phyloP scores from a whole-genome alignment of 371 early-diverging fungal species.

The Mortierella sp. region DNA sequence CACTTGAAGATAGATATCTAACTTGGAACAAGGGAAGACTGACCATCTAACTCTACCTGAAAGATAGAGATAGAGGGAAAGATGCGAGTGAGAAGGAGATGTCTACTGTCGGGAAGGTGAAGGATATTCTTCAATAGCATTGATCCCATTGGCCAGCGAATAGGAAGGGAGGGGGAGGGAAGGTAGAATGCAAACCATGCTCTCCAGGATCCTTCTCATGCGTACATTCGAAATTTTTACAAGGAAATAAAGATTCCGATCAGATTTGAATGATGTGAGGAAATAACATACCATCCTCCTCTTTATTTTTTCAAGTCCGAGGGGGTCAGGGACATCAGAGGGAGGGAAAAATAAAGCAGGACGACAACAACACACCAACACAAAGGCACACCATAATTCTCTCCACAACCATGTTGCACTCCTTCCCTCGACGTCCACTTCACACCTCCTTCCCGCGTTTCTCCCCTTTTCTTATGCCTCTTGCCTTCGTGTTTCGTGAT shows the following conservation, averaged over 20 bases:
- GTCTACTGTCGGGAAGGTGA: background rate
- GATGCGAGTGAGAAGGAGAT: background rate
- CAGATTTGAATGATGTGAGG: background rate
- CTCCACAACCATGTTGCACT: slow-evolving; percentile 14
- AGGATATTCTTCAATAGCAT: background rate
- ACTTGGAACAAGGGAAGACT: background rate
- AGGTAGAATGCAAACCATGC: background rate
- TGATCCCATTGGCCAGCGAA: no score
- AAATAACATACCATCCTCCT: background rate
- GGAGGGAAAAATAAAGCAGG: background rate
- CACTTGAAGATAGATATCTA: background rate
- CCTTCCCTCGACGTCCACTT: background rate
- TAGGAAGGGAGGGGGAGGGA: background rate
- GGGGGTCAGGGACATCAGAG: background rate
- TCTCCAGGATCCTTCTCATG: background rate
- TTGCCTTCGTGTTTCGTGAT: background rate
- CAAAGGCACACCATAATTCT: background rate
- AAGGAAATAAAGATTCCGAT: background rate
- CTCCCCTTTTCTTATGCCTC: background rate
- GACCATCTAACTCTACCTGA: background rate
- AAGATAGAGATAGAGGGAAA: background rate
- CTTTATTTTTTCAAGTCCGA: background rate
- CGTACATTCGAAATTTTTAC: background rate
- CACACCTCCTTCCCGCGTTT: background rate
- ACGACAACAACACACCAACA: background rate